Evolutionary conservation across 768 basidiomycete species (phyloP).

Genomic region (Trametes cinnabarina): DNA sequence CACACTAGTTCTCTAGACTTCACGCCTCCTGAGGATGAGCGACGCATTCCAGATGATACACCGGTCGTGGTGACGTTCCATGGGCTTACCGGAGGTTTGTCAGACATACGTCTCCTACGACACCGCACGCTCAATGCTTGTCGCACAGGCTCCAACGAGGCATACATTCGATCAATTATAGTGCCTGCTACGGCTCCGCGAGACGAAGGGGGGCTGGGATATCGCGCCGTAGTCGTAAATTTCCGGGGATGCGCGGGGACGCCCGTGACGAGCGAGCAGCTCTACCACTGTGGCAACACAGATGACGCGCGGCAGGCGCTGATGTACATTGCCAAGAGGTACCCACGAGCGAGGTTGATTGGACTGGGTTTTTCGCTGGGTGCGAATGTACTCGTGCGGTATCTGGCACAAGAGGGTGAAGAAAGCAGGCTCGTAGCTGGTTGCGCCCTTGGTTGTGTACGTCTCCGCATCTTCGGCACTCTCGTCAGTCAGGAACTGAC

Average conservation of each 20-base stretch:
- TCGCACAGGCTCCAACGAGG: conserved; percentile 73
- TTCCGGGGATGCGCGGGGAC: conserved; percentile 89
- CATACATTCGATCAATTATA: conserved; percentile 82
- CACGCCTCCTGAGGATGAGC: conserved; percentile 38
- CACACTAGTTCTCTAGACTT: conserved; percentile 58
- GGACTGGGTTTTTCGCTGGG: conserved; percentile 93
- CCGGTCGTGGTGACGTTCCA: conserved; percentile 56
- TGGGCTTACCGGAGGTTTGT: conserved; percentile 47
- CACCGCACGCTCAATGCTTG: background rate
- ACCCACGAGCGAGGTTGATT: conserved; percentile 79
- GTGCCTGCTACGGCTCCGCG: conserved; percentile 65
- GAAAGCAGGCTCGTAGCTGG: conserved; percentile 59
- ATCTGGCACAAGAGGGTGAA: conserved; percentile 79
- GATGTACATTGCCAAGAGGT: conserved; percentile 66
- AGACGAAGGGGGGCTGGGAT: conserved; percentile 79
- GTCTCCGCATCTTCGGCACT: background rate
- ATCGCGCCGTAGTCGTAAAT: conserved; percentile 86
- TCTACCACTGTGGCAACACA: conserved; percentile 88
- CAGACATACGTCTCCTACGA: too few relatives aligned
- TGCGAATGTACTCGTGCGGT: conserved; percentile 85
- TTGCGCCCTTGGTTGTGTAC: conserved; percentile 73
- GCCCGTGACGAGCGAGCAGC: conserved; percentile 74
- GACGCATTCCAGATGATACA: conserved; percentile 33
- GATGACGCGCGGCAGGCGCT: conserved; percentile 83
- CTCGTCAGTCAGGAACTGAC: background rate